Conservation (phyloP, 2,329 filamentous ascomycete genomes). For the Zopfia rhizophila region DNA sequence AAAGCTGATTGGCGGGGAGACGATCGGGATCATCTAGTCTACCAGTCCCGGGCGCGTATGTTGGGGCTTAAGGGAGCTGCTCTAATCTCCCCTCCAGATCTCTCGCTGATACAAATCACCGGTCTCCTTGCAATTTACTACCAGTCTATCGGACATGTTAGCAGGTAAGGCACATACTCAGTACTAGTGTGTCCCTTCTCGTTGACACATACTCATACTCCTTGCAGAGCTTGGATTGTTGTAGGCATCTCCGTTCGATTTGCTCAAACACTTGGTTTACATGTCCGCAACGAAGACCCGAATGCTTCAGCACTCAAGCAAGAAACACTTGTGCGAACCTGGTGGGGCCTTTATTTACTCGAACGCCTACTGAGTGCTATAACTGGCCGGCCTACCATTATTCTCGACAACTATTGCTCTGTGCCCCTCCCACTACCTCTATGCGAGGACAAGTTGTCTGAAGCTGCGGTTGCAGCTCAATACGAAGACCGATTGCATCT, state of each 20-base stretch:
- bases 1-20: conserved; percentile 35
- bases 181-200: not conserved
- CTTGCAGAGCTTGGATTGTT: conserved; percentile 37
- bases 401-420: conserved; percentile 35
- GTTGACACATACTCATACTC: not conserved
- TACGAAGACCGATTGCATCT: not conserved
- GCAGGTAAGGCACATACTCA: conserved; percentile 32
- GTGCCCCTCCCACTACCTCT: conserved; percentile 33
- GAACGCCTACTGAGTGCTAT: conserved; percentile 41
- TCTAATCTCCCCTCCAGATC: conserved; percentile 34
- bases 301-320: conserved; percentile 25
- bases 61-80: conserved; percentile 7
- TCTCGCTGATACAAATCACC: conserved; percentile 42
- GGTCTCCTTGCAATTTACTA: conserved; percentile 44
- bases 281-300: conserved; percentile 37
- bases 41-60: conserved; percentile 29
- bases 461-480: conserved; percentile 3
- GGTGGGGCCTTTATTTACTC: conserved; percentile 45
- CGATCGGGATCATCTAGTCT: conserved; percentile 41
- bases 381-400: conserved; percentile 42
- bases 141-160: conserved; percentile 44
- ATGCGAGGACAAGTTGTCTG: conserved; percentile 18
- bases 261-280: conserved; percentile 37
- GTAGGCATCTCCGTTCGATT: conserved; percentile 40
- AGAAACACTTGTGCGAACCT: conserved; percentile 40